Percentiles rank a stretch among this genome's conserved stretches.
phyloP scores from a whole-genome alignment of 257 asterid genomes.

The Forsythia viridissima region DNA sequence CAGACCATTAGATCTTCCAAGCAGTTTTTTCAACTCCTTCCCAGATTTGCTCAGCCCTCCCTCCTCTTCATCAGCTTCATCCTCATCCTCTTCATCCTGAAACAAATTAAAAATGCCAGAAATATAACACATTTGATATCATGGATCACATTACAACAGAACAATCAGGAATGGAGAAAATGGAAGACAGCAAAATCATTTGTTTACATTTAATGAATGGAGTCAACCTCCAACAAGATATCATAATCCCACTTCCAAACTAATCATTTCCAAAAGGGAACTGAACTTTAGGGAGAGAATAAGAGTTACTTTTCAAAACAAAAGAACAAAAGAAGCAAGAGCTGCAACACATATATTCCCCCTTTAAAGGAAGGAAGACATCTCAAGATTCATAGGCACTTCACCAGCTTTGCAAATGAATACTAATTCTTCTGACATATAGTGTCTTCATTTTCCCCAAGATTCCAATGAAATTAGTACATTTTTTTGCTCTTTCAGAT shows the following conservation, averaged over 20 bases:
- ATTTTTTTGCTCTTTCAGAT: background rate
- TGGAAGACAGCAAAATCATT: background rate
- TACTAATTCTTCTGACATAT: background rate
- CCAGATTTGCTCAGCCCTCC: slow-evolving; percentile 96
- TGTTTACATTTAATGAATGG: background rate
- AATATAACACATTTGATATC: background rate
- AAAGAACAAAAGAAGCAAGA: background rate
- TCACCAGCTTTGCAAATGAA: slow-evolving; percentile 1
- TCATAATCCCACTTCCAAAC: background rate
- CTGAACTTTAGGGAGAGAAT: background rate
- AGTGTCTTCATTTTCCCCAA: background rate
- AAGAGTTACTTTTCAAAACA: background rate
- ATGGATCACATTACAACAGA: slow-evolving; percentile 19
- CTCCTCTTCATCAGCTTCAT: slow-evolving; percentile 79
- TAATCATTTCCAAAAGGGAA: background rate
- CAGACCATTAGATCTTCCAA: slow-evolving; percentile 83
- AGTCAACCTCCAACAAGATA: slow-evolving; percentile 11
- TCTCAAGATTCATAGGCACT: slow-evolving; percentile 1
- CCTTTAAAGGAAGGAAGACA: background rate
- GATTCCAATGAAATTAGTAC: slow-evolving; percentile 3
- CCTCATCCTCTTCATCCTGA: slow-evolving; percentile 94
- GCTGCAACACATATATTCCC: background rate
- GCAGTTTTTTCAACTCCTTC: slow-evolving; percentile 92
- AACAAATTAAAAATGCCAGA: slow-evolving; percentile 20
- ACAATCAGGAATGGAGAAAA: slow-evolving; percentile 1